These are phyloP conservation scores for Breviolum minutum DNA, from an alignment of 73 alveolate species.

Conservation along the genomic window DNA sequence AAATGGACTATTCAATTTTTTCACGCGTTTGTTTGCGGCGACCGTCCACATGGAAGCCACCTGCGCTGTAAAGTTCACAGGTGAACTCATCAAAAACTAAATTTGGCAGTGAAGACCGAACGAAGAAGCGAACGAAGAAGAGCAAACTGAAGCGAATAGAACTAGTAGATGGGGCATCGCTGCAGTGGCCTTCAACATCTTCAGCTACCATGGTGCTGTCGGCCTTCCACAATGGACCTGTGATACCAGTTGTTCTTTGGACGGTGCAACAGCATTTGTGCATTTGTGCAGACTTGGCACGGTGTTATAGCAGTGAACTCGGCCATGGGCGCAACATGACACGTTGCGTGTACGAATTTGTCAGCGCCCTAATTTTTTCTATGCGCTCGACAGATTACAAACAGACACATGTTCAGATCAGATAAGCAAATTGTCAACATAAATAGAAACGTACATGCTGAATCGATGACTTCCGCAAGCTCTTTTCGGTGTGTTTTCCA, in stretches of 20 bases:
- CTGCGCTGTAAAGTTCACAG: not conserved
- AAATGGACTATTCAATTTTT: not conserved
- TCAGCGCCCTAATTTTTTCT: not conserved
- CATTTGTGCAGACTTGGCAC: not conserved
- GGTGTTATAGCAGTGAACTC: not conserved
- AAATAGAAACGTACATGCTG: not conserved
- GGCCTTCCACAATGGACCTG: slow-evolving; percentile 6
- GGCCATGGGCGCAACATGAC: not conserved
- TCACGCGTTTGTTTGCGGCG: slow-evolving; percentile 14
- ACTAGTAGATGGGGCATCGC: not conserved
- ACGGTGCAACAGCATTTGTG: slow-evolving; percentile 4
- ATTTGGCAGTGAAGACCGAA: not conserved
- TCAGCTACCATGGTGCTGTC: slow-evolving; percentile 7
- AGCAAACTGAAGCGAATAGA: not conserved
- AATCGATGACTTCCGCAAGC: not conserved
- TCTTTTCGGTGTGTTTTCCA: not conserved
- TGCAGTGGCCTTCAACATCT: not conserved
- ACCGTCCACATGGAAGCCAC: not conserved
- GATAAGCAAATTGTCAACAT: not conserved
- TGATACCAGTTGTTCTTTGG: not conserved
- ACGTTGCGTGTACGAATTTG: not conserved
- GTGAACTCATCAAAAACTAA: not conserved
- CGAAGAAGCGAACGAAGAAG: not conserved
- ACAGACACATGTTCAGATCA: not conserved
- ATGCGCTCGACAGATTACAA: not conserved